Percentiles rank a stretch among this genome's conserved stretches.
phyloP scores from a whole-genome alignment of 148 eudicot genomes.

The Nepenthes gracilis region DNA sequence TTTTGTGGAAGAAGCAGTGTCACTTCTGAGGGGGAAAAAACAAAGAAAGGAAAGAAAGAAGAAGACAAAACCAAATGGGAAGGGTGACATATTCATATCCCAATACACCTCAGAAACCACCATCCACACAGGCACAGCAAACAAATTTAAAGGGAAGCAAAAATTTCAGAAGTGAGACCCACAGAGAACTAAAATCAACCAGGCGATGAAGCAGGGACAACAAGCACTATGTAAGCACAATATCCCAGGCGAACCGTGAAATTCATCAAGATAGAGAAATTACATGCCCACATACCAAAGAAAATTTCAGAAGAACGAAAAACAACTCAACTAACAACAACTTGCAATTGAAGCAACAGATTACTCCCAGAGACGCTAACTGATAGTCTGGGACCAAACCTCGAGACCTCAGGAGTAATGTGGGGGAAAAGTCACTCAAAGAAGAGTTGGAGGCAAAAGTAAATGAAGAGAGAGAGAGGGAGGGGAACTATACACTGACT shows the following conservation, averaged over 20 bases:
- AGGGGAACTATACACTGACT: not conserved
- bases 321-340: conserved; percentile 22
- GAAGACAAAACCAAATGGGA: conserved; percentile 2
- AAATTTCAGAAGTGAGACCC: not conserved
- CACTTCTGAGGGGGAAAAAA: too few species aligned
- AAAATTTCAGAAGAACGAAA: not conserved
- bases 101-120: conserved; percentile 3
- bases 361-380: not conserved
- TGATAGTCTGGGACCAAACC: conserved; percentile 10
- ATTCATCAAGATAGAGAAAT: not conserved
- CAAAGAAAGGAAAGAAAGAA: too few species aligned
- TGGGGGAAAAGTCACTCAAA: conserved; percentile 7
- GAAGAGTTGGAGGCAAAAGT: conserved; percentile 9
- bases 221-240: not conserved
- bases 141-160: too few species aligned
- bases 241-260: not conserved
- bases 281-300: conserved; percentile 15
- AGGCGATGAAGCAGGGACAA: not conserved
- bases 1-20: too few species aligned
- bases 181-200: not conserved
- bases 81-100: conserved; percentile 14
- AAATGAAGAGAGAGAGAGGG: conserved; percentile 20
- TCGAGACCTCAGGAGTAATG: conserved; percentile 18
- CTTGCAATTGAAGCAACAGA: conserved; percentile 22
- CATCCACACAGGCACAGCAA: not conserved